Evolutionary conservation across 257 asterid species (phyloP), one percentile per base, ranked within the genome.

Genomic region (Solanum chmielewskii): DNA sequence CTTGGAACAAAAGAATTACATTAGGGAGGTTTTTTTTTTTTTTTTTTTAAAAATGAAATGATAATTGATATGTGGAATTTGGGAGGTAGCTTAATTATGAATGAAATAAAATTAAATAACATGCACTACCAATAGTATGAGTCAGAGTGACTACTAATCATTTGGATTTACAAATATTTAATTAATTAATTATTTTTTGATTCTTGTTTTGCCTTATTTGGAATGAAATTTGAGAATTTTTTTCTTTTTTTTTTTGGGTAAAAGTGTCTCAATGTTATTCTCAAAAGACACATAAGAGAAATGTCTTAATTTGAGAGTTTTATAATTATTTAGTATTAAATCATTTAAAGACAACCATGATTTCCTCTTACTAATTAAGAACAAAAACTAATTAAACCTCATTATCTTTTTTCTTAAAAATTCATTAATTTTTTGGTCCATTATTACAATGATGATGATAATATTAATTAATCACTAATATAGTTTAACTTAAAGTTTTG

Each of bases 261-360:
- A 88, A 37, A 91, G 95, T 85, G 96, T 16, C 95, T 89, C 93
- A 83, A 92, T 85, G 86, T 91, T 35, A 91, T 31, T 83, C 91
- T 83, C 88, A 94, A 94, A 90, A 82, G 94, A 89, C 96, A 91
- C 91, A 88, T 87, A 88, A 80, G 21, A 68, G 31, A 64, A 23
- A 37, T 39, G 86, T 44, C 41, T 12, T 42, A 64, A 87, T 81
- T 84, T 81, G 83, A 60, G 83, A 60, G 86, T 83, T 87, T 91
- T 49, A 31, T 18, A 20, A 86, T 91, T 83, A 56, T 84, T 91
- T 89, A 88, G 70, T 86, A 83, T 76, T 83, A 78, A 88, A 91
- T 91, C 29, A 88, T 87, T 70, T 71, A 91, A 93, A 86, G 93
- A 91, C 94, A 91, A 83, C 93, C 94, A 93, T 89, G 90, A 90